Evolutionary conservation across 768 basidiomycete genomes (phyloP).

Genomic region (Tylopilus felleus): DNA sequence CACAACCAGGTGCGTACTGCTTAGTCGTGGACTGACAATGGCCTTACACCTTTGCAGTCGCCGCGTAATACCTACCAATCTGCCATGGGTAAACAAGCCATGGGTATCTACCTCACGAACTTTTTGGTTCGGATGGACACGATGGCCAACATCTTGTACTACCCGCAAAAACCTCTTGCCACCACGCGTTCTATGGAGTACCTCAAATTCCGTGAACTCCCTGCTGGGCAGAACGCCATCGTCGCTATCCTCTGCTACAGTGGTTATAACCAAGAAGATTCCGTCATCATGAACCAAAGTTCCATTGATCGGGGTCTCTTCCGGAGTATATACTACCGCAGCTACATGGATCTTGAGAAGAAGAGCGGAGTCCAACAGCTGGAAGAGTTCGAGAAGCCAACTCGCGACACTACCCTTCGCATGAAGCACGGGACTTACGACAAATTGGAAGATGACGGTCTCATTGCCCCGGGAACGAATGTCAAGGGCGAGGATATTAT

Average conservation of each 20-base stretch:
- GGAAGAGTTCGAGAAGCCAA: constrained; percentile 97
- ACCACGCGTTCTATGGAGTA: constrained; percentile 99
- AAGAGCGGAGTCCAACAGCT: constrained; percentile 87
- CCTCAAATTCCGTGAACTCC: constrained; percentile 96
- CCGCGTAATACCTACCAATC: constrained; percentile 99
- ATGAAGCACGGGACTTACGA: constrained; percentile 99
- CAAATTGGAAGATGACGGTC: constrained; percentile 93
- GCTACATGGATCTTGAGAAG: constrained; percentile 98
- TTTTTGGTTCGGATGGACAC: constrained; percentile 99
- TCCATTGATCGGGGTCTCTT: constrained; percentile 98
- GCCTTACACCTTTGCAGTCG: constrained; percentile 51
- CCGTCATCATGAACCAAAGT: constrained; percentile 99
- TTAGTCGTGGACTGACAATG: neutral
- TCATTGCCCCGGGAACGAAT: constrained; percentile 93
- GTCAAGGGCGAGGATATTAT: constrained; percentile 98
- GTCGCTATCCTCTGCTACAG: constrained; percentile 99
- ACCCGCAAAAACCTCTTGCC: constrained; percentile 97
- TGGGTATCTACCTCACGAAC: constrained; percentile 98
- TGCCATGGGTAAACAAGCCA: constrained; percentile 99
- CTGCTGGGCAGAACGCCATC: constrained; percentile 98
- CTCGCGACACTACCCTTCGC: constrained; percentile 85
- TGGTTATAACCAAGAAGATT: constrained; percentile 99
- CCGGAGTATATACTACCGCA: constrained; percentile 97
- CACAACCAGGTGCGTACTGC: constrained; percentile 82
- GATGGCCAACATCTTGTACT: constrained; percentile 99